Conservation (phyloP, 192 early-diverging fungal genomes). For the Lobulomyces angularis region DNA sequence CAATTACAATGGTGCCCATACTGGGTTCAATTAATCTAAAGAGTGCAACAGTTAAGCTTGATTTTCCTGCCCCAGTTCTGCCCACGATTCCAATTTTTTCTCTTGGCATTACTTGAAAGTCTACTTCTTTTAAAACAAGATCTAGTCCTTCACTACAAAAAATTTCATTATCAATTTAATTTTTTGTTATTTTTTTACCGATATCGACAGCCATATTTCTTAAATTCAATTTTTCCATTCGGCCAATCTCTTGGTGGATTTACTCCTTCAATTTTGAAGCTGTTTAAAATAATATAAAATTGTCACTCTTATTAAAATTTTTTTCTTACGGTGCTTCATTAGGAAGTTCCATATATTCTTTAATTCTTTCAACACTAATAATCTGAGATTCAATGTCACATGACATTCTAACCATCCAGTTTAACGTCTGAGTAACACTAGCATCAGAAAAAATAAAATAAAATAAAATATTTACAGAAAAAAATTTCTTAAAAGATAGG, state of each 20-base stretch:
- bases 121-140: conserved; percentile 51
- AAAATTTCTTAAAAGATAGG: too few species aligned
- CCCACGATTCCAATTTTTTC: conserved; percentile 47
- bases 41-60: conserved; percentile 57
- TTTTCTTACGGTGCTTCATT: conserved; percentile 61
- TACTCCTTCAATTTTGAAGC: too few species aligned
- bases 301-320: conserved; percentile 31
- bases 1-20: conserved; percentile 54
- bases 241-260: conserved; percentile 57
- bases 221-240: conserved; percentile 60
- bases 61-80: conserved; percentile 54
- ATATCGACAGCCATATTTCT: conserved; percentile 68
- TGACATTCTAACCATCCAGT: conserved; percentile 77
- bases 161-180: too few species aligned
- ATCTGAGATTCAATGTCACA: conserved; percentile 71
- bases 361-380: conserved; percentile 61
- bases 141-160: conserved; percentile 64
- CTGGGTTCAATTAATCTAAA: conserved; percentile 70
- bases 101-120: conserved; percentile 19
- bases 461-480: too few species aligned
- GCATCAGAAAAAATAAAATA: too few species aligned
- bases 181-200: too few species aligned
- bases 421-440: conserved; percentile 64
- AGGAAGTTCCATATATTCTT: conserved; percentile 68
- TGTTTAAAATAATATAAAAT: conserved; percentile 67